Conservation (phyloP, 345 rosid species). For the Moricandia moricandioides region DNA sequence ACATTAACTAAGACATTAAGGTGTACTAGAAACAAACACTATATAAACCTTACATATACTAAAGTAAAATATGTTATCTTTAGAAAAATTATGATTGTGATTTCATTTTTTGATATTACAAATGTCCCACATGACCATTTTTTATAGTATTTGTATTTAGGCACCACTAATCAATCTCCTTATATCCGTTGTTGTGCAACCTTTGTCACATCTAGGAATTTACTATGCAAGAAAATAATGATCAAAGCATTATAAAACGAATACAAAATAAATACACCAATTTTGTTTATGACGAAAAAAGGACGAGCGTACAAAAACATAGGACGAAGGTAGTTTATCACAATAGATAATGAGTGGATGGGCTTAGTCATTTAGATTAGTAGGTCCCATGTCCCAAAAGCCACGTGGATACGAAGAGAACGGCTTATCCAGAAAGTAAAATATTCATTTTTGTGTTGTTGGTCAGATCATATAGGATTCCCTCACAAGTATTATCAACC, state of each 20-base stretch:
- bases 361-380: slow-evolving; percentile 28
- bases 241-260: not conserved
- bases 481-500: not conserved
- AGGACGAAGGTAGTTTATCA: slow-evolving; percentile 5
- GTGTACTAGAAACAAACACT: not conserved
- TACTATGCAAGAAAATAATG: not conserved
- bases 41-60: not conserved
- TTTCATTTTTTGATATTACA: not conserved
- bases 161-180: no score
- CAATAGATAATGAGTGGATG: slow-evolving; percentile 27
- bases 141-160: no score
- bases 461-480: slow-evolving; percentile 27
- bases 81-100: not conserved
- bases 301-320: slow-evolving; percentile 4
- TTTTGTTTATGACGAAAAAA: not conserved
- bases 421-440: slow-evolving; percentile 33
- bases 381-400: slow-evolving; percentile 13
- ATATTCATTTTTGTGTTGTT: not conserved
- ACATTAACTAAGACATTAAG: no score
- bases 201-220: no score
- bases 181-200: no score
- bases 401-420: slow-evolving; percentile 30
- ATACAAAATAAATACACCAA: not conserved
- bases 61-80: slow-evolving; percentile 12
- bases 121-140: no score